Conservation (phyloP, 371 early-diverging fungal genomes). For the Antonospora locustae region DNA sequence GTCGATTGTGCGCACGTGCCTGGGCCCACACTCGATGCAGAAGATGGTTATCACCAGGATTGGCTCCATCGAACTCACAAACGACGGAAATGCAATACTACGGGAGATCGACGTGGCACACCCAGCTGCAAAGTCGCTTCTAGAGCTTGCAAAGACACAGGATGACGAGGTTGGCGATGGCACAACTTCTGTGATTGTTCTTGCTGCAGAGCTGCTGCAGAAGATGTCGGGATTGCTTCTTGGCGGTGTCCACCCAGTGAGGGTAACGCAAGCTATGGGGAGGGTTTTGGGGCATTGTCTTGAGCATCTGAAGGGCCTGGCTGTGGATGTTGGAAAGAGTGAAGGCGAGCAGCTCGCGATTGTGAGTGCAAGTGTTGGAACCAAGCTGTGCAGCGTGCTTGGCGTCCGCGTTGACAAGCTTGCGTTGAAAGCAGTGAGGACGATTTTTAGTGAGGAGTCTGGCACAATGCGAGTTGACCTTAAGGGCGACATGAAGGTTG, state of each 20-base stretch:
- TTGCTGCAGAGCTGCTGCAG: slow-evolving; percentile 56
- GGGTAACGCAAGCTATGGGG: slow-evolving; percentile 77
- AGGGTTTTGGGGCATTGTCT: slow-evolving; percentile 76
- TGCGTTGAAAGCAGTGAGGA: slow-evolving; percentile 81
- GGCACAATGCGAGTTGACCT: slow-evolving; percentile 72
- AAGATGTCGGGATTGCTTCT: slow-evolving; percentile 57
- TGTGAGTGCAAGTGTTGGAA: slow-evolving; percentile 76
- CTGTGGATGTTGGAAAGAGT: slow-evolving; percentile 66
- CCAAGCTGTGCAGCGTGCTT: slow-evolving; percentile 86
- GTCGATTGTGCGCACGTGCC: slow-evolving; percentile 90
- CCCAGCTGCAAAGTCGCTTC: slow-evolving; percentile 96
- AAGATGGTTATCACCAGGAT: slow-evolving; percentile 99
- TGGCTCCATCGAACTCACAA: slow-evolving; percentile 95
- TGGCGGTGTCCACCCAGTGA: slow-evolving; percentile 89
- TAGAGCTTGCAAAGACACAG: slow-evolving; percentile 95
- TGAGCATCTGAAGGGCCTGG: slow-evolving; percentile 65
- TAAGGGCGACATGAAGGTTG: slow-evolving; percentile 86
- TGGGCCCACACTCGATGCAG: slow-evolving; percentile 96
- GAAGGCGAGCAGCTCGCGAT: slow-evolving; percentile 70
- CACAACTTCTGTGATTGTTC: slow-evolving; percentile 92
- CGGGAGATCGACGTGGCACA: slow-evolving; percentile 97
- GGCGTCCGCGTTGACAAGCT: slow-evolving; percentile 84
- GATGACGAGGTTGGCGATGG: slow-evolving; percentile 99
- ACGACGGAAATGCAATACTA: slow-evolving; percentile 96
- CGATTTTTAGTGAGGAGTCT: slow-evolving; percentile 64